A percentile compares a stretch with the other conserved stretches of the same genome.
These are phyloP conservation scores for Paraglomus brasilianum DNA, from an alignment of 192 early-diverging fungal species.

Conservation along the genomic window DNA sequence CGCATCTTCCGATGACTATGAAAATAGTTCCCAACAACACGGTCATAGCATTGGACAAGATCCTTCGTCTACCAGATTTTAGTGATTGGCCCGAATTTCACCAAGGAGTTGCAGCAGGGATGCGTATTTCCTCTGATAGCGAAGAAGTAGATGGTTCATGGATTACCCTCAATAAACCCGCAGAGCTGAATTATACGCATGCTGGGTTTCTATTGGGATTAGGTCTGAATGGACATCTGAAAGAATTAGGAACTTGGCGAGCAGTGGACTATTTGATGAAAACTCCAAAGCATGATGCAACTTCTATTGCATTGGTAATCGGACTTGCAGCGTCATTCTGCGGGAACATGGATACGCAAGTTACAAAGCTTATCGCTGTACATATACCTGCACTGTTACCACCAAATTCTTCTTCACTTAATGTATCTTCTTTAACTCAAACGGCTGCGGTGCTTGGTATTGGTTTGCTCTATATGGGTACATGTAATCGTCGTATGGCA, in stretches of 20 bases:
- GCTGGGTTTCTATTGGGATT: slow-evolving; percentile 81
- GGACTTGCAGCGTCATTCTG: slow-evolving; percentile 70
- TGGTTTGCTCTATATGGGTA: slow-evolving; percentile 73
- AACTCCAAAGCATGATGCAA: slow-evolving; percentile 63
- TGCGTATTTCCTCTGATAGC: slow-evolving; percentile 61
- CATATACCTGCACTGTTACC: slow-evolving; percentile 75
- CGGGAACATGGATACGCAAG: slow-evolving; percentile 61
- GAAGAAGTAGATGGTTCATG: slow-evolving; percentile 66
- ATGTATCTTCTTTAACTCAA: slow-evolving; percentile 63
- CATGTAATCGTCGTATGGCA: slow-evolving; percentile 66
- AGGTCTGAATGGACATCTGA: slow-evolving; percentile 76
- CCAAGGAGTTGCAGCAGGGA: slow-evolving; percentile 77
- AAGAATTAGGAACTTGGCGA: slow-evolving; percentile 61
- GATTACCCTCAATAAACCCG: slow-evolving; percentile 74
- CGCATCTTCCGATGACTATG: slow-evolving; percentile 53
- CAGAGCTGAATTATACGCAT: slow-evolving; percentile 55
- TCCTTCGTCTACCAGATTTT: slow-evolving; percentile 41
- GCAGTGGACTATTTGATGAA: slow-evolving; percentile 58
- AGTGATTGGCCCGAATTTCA: slow-evolving; percentile 86
- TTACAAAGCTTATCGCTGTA: slow-evolving; percentile 69
- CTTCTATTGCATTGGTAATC: slow-evolving; percentile 71
- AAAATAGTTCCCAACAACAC: slow-evolving; percentile 65
- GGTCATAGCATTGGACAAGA: slow-evolving; percentile 51
- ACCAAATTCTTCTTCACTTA: slow-evolving; percentile 54
- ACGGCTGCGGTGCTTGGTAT: slow-evolving; percentile 72